phyloP scores from a whole-genome alignment of 257 asterid species.

The Orobanche coerulescens region DNA sequence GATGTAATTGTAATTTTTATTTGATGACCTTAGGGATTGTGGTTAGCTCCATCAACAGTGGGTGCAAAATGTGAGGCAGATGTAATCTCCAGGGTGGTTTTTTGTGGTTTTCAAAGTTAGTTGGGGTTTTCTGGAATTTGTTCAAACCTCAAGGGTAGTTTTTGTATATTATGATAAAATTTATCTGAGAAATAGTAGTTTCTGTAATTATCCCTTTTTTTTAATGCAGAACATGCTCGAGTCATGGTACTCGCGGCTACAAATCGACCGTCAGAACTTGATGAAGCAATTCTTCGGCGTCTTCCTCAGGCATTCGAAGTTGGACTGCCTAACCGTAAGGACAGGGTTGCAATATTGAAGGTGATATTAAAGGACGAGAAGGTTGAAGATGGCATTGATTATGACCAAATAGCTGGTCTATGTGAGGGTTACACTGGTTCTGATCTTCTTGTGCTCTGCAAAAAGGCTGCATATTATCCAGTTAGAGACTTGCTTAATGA shows the following conservation, averaged over 20 bases:
- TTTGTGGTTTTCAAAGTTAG: too few relatives aligned
- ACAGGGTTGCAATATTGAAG: conserved; percentile 64
- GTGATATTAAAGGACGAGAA: conserved; percentile 71
- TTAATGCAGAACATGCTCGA: conserved; percentile 53
- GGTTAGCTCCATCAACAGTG: too few relatives aligned
- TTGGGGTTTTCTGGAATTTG: too few relatives aligned
- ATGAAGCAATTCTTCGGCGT: conserved; percentile 88
- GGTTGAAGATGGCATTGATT: conserved; percentile 48
- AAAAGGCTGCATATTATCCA: conserved; percentile 82
- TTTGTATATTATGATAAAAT: neutral
- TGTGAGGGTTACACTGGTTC: conserved; percentile 87
- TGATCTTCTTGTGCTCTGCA: conserved; percentile 78
- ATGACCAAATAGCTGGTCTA: conserved; percentile 53
- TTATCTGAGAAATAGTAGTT: neutral
- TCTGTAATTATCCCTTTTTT: neutral
- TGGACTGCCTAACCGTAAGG: conserved; percentile 60
- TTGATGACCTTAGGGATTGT: too few relatives aligned
- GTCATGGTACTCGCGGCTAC: conserved; percentile 94
- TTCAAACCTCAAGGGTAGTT: neutral
- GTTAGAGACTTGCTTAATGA: conserved; percentile 61
- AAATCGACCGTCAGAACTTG: conserved; percentile 95
- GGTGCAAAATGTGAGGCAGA: too few relatives aligned
- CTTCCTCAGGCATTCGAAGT: conserved; percentile 89
- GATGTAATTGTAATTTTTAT: too few relatives aligned
- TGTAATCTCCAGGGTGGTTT: too few relatives aligned